Evolutionary conservation across 1,284 basidiomycete genomes (phyloP), one percentile per base, ranked within the genome.

Genomic region (Puccinia hordei): DNA sequence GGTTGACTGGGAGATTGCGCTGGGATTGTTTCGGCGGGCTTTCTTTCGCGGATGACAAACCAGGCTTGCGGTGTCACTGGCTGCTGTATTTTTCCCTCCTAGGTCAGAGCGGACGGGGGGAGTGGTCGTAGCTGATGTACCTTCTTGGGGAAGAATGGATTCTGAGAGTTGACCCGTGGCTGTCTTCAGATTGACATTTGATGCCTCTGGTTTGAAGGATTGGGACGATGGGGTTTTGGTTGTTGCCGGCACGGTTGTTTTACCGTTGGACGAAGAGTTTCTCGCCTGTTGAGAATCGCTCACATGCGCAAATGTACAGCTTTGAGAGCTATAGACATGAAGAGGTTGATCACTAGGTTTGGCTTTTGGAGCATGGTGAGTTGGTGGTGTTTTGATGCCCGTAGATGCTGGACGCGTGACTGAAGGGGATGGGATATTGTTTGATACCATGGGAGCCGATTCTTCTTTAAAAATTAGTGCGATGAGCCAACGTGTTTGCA

Each of bases 11-110:
- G 24, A 24, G 33, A 38, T 30, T 53, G 68, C 13, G 22, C 44
- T 12, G 24, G 41, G 63, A 27, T 46, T 44, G 41, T 66, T 66
- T 46, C 46, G 38, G 44, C 68, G 68, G 15, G 33, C 46, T 15
- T 35, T 71, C 38, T 71, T 71, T 44, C 41, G 49, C 9, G 68
- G 68, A 44, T 38, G 63, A n/a, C 68, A 46, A 53, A 46, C 22
- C 12, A 33, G 33, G 15, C 46, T 33, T 19, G 27, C 68, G 27
- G 46, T 53, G 27, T 53, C 68, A 24, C 51, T 71, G 27, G 6
- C 6, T 49, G 12, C 51, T n/a, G 68, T 10, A 24, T 35, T 24
- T 46, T 44, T 24, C 44, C 22, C 13, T 49, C n/a, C 49, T 49
- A 12, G 41, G 33, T 30, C 68, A 51, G 46, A n/a, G 13, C n/a